phyloP scores from a whole-genome alignment of 148 eudicot species.

The Cornus controversa region DNA sequence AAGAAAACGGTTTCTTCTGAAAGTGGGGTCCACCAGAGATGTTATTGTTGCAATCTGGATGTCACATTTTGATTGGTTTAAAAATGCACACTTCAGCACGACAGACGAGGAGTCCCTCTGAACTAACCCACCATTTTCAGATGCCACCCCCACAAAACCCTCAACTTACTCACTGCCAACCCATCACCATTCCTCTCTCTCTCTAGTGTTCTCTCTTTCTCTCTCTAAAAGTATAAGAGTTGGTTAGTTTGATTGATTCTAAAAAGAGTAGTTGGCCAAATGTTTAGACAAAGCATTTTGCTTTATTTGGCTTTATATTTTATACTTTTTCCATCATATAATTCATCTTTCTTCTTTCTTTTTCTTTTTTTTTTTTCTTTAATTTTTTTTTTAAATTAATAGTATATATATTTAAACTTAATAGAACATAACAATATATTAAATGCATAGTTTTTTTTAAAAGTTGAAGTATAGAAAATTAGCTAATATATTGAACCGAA shows the following conservation, averaged over 20 bases:
- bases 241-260: not conserved
- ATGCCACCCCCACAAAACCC: not conserved
- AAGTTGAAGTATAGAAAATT: too few species aligned
- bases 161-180: not conserved
- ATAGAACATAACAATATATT: too few species aligned
- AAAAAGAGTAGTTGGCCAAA: not conserved
- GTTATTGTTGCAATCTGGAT: not conserved
- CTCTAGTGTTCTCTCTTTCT: not conserved
- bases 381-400: too few species aligned
- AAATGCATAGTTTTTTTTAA: too few species aligned
- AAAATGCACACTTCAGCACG: not conserved
- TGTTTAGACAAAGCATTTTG: not conserved
- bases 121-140: not conserved
- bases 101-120: not conserved
- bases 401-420: too few species aligned
- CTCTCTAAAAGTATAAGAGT: not conserved
- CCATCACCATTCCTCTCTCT: not conserved
- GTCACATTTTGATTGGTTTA: not conserved
- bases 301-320: not conserved
- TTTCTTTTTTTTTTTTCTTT: too few species aligned
- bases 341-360: too few species aligned
- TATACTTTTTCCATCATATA: too few species aligned
- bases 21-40: not conserved
- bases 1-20: slow-evolving; percentile 8
- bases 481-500: too few species aligned